Conservation (phyloP, 306 rosid species). For the Pyrus bretschneideri region DNA sequence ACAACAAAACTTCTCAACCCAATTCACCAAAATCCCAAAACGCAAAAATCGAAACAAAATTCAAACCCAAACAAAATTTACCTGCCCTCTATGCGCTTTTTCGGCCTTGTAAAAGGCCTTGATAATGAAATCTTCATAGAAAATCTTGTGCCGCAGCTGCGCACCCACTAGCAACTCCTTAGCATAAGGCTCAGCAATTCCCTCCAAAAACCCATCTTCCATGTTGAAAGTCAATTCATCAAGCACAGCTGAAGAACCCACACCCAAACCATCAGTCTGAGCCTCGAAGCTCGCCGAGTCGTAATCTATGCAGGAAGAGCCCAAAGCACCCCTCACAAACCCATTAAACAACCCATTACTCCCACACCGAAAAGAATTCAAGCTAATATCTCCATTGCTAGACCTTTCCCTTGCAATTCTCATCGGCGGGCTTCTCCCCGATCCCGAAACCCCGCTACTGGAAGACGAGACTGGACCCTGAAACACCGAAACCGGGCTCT, state of each 20-base stretch:
- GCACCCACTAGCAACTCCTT: slow-evolving; percentile 73
- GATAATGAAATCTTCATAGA: slow-evolving; percentile 68
- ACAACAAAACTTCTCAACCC: slow-evolving; percentile 16
- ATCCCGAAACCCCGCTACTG: slow-evolving; percentile 38
- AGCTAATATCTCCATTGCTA: slow-evolving; percentile 25
- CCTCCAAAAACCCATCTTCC: slow-evolving; percentile 58
- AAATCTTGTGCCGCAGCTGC: slow-evolving; percentile 72
- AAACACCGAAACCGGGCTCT: slow-evolving; percentile 87
- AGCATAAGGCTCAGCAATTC: slow-evolving; percentile 57
- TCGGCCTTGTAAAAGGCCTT: slow-evolving; percentile 93
- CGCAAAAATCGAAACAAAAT: not conserved
- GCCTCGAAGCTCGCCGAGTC: slow-evolving; percentile 40
- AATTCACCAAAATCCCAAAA: slow-evolving; percentile 6
- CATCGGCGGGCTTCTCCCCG: slow-evolving; percentile 38
- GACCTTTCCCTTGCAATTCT: slow-evolving; percentile 36
- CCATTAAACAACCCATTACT: slow-evolving; percentile 62
- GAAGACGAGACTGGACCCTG: slow-evolving; percentile 81
- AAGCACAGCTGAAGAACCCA: slow-evolving; percentile 31
- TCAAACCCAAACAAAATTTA: slow-evolving; percentile 13
- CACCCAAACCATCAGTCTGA: slow-evolving; percentile 26
- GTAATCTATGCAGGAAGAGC: slow-evolving; percentile 70
- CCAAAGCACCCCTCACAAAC: slow-evolving; percentile 77
- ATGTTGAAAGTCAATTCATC: slow-evolving; percentile 79
- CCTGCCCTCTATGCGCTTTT: slow-evolving; percentile 97
- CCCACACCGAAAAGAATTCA: slow-evolving; percentile 35